A percentile compares a stretch with the other conserved stretches of the same genome.
Conservation (phyloP, 2,329 filamentous ascomycete genomes). For the Stemphylium vesicarium region DNA sequence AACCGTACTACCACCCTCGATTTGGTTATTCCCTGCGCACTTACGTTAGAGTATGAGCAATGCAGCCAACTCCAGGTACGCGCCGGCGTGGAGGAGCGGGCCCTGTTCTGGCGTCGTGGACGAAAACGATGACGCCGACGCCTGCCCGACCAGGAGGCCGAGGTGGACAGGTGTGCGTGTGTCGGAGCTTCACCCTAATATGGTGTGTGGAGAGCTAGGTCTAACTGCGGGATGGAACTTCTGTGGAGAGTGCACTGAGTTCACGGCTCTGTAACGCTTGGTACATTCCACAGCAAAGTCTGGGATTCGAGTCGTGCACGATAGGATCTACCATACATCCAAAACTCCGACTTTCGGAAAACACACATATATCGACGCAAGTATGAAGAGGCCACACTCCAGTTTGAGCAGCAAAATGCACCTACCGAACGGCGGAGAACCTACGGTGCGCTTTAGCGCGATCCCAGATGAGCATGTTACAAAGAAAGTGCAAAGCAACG, state of each 20-base stretch:
- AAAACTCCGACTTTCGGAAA: conserved; percentile 1
- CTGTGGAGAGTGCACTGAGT: conserved; percentile 18
- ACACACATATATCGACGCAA: background rate
- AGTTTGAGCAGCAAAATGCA: conserved; percentile 25
- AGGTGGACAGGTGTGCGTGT: conserved; percentile 6
- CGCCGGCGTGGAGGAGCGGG: conserved; percentile 1
- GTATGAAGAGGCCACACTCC: conserved; percentile 7
- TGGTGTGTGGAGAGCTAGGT: conserved; percentile 20
- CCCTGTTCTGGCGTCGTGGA: conserved; percentile 15
- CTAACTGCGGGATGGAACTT: conserved; percentile 16
- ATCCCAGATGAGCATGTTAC: conserved; percentile 20
- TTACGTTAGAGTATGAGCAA: conserved; percentile 27
- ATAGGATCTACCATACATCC: conserved; percentile 12
- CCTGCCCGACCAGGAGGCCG: conserved; percentile 17
- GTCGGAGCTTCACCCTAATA: conserved; percentile 20
- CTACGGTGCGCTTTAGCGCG: conserved; percentile 22
- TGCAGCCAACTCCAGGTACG: background rate
- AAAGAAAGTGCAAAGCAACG: conserved; percentile 23
- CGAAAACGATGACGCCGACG: conserved; percentile 28
- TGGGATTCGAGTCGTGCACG: conserved; percentile 17
- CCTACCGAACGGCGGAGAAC: conserved; percentile 25
- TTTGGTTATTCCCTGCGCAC: conserved; percentile 4
- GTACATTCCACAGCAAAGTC: conserved; percentile 28
- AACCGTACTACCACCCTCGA: conserved; percentile 24
- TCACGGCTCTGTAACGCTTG: conserved; percentile 26